Evolutionary conservation across 75 land plant species (phyloP), one percentile per base, ranked within the genome.

Genomic region (Gnetum montanum): DNA sequence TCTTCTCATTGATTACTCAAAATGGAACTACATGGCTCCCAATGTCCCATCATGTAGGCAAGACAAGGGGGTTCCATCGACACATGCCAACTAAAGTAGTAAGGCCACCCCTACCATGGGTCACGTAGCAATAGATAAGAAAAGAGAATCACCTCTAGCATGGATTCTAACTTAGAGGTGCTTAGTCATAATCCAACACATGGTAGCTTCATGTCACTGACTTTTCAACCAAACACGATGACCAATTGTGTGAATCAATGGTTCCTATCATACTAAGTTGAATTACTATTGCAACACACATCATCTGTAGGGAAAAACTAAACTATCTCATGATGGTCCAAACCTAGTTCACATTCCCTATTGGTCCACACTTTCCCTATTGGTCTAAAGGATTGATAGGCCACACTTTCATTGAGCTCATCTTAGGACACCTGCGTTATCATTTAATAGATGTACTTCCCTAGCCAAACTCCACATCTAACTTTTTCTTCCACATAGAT

Each of bases 141-240:
- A n/a, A n/a, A n/a, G n/a, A n/a, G n/a, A n/a, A n/a, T n/a, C n/a
- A n/a, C n/a, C n/a, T n/a, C n/a, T 67, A 66, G 71, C 76, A 54
- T 61, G 77, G 77, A 74, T 74, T 68, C 68, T 74, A 72, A 74
- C 77, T 74, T 74, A 74, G 77, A 74, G 77, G 77, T 67, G 72
- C 69, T 74, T 72, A 74, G 77, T 68, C 72, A 74, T 74, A n/a
- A n/a, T n/a, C n/a, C n/a, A n/a, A n/a, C n/a, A n/a, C n/a, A n/a
- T n/a, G n/a, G n/a, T n/a, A n/a, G n/a, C n/a, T n/a, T n/a, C n/a
- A n/a, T n/a, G n/a, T n/a, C n/a, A n/a, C n/a, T n/a, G n/a, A n/a
- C n/a, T 36, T 36, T 36, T 36, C 38, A 69, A 74, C 69, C 77
- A 72, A 30, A 49, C 77, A 56, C 72, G 69, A 46, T 72, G 77